Conservation (phyloP, 768 basidiomycete genomes). For the Pisolithus tinctorius region DNA sequence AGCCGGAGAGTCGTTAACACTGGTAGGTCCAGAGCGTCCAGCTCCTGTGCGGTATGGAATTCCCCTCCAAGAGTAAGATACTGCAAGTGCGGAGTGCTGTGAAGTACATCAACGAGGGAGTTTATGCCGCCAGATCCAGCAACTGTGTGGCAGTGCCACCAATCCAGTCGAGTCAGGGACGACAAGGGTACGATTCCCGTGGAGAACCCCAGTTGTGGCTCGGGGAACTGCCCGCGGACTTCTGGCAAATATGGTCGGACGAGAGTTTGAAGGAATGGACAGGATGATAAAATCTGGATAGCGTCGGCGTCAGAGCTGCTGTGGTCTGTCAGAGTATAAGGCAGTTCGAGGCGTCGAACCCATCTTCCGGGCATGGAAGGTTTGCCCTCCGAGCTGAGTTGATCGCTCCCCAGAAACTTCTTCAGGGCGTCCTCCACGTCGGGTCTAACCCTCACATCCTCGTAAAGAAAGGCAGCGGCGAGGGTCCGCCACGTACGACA, state of each 20-base stretch:
- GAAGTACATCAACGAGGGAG: slow-evolving; percentile 47
- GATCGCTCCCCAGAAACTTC: slow-evolving; percentile 20
- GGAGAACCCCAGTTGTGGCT: slow-evolving; percentile 47
- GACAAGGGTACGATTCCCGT: slow-evolving; percentile 38
- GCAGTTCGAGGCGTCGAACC: slow-evolving; percentile 54
- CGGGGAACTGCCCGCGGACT: slow-evolving; percentile 7
- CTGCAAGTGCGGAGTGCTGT: slow-evolving; percentile 45
- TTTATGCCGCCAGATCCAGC: slow-evolving; percentile 62
- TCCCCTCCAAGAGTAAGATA: slow-evolving; percentile 53
- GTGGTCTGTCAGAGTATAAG: slow-evolving; percentile 43
- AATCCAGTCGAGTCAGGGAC: slow-evolving; percentile 56
- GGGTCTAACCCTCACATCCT: slow-evolving; percentile 40
- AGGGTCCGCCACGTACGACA: slow-evolving; percentile 52
- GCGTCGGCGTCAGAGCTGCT: slow-evolving; percentile 25
- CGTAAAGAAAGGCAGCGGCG: slow-evolving; percentile 42
- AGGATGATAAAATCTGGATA: slow-evolving; percentile 42
- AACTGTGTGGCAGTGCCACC: slow-evolving; percentile 57
- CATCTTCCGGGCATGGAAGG: slow-evolving; percentile 22
- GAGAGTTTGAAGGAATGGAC: slow-evolving; percentile 47
- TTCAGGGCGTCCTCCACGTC: slow-evolving; percentile 24
- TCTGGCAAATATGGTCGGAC: slow-evolving; percentile 35
- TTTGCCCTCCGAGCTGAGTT: slow-evolving; percentile 5
- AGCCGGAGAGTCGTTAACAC: slow-evolving; percentile 50
- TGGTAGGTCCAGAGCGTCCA: slow-evolving; percentile 32
- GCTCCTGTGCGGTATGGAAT: slow-evolving; percentile 23